Evolutionary conservation across 495 filamentous ascomycete species (phyloP).

Genomic region (Lasiosphaeria hispida): DNA sequence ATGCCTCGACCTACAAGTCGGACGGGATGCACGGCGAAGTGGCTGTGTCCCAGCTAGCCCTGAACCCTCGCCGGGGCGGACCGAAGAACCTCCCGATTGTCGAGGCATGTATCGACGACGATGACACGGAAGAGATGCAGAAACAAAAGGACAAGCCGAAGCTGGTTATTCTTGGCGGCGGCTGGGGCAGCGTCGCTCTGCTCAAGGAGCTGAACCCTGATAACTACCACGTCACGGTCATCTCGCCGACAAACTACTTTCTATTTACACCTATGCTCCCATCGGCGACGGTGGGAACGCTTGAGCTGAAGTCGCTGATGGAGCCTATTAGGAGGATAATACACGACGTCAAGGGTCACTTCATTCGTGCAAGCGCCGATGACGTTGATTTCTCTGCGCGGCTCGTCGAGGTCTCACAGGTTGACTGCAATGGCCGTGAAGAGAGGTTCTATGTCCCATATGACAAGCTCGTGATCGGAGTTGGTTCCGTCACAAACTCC

Average conservation of each 20-base stretch:
- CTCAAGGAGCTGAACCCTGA: slow-evolving; percentile 86
- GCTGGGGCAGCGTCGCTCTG: slow-evolving; percentile 92
- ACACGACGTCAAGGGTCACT: slow-evolving; percentile 75
- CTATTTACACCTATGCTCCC: slow-evolving; percentile 97
- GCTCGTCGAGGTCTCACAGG: slow-evolving; percentile 80
- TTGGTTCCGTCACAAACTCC: slow-evolving; percentile 88
- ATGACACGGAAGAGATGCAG: slow-evolving; percentile 67
- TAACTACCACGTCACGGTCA: slow-evolving; percentile 90
- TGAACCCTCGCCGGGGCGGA: slow-evolving; percentile 79
- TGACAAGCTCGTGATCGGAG: slow-evolving; percentile 94
- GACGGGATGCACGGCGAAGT: slow-evolving; percentile 64
- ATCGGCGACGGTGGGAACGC: slow-evolving; percentile 90
- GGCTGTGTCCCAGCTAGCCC: slow-evolving; percentile 74
- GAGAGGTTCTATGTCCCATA: slow-evolving; percentile 92
- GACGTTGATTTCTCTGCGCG: slow-evolving; percentile 89
- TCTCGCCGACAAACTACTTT: slow-evolving; percentile 94
- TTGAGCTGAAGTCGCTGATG: slow-evolving; percentile 85
- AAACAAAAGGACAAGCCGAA: slow-evolving; percentile 80
- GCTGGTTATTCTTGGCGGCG: slow-evolving; percentile 88
- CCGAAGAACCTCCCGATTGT: slow-evolving; percentile 96
- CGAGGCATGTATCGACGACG: slow-evolving; percentile 81
- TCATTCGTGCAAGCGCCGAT: slow-evolving; percentile 79
- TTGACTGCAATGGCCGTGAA: slow-evolving; percentile 64
- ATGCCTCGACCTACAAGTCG: slow-evolving; percentile 84
- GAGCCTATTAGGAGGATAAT: slow-evolving; percentile 90